These are phyloP conservation scores for Saccharomycopsis selenospora DNA, from an alignment of 805 yeast species.

Conservation along the genomic window DNA sequence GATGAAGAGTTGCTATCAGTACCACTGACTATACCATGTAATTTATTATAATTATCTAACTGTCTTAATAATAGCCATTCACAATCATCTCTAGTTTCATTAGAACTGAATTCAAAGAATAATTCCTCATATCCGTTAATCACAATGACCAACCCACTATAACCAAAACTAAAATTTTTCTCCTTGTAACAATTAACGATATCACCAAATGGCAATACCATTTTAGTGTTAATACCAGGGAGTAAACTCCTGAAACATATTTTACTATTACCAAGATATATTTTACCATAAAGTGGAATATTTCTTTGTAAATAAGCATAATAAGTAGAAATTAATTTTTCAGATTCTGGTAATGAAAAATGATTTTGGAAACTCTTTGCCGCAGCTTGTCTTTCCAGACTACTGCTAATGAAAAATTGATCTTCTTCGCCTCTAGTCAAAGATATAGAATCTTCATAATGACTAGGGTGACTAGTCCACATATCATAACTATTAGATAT, in stretches of 20 bases:
- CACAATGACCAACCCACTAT: constrained; percentile 62
- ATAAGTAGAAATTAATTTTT: constrained; percentile 57
- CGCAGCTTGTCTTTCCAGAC: constrained; percentile 38
- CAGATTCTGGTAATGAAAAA: constrained; percentile 53
- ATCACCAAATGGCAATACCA: constrained; percentile 75
- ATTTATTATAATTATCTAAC: constrained; percentile 36
- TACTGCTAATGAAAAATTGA: constrained; percentile 39
- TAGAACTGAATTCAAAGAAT: constrained; percentile 66
- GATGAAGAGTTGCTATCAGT: neutral
- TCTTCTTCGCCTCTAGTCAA: constrained; percentile 40
- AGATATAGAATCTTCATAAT: constrained; percentile 41
- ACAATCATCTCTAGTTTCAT: constrained; percentile 65
- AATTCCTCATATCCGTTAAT: constrained; percentile 72
- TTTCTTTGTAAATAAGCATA: constrained; percentile 61
- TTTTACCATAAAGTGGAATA: constrained; percentile 75
- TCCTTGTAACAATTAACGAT: constrained; percentile 64
- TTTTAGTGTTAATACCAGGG: constrained; percentile 70
- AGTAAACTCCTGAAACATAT: constrained; percentile 76
- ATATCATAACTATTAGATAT: constrained; percentile 32
- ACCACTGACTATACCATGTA: neutral
- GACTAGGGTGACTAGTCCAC: constrained; percentile 59
- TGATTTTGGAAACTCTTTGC: constrained; percentile 54
- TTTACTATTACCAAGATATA: constrained; percentile 60
- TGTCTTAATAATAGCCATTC: constrained; percentile 45
- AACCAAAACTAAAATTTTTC: constrained; percentile 59